Base-by-base conservation (phyloP, 2,329 filamentous ascomycete genomes). In the Diaporthe vaccinii region DNA sequence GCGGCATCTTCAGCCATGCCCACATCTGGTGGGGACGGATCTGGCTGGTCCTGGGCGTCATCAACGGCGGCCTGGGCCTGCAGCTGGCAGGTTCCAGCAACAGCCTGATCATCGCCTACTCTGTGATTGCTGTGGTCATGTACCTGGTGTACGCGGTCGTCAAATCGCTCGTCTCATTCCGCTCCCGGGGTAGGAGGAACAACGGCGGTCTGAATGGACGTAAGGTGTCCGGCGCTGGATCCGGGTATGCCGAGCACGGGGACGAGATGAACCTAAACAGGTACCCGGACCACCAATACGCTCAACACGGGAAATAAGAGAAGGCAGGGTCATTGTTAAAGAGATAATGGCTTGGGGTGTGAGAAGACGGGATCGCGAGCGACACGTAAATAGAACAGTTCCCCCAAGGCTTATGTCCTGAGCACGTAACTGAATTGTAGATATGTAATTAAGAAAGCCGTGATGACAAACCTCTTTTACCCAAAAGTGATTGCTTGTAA, bases 41-140 rank as follows among this genome's bases (percentile, higher is more conserved):
- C 1, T 81, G 93, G 58, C 89, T 93, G 77, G 73, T 89, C 25
- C 80, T 93, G 3, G 91, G 90, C 36, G 85, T 93, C 59, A 81
- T 93, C 78, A 93, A 93, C 78, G 92, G 91, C 73, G 92, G 91
- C 0, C 82, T 93, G 5, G 92, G 92, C 4, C 83, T 93, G 39
- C 76, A 87, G 77, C 84, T 92, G 22, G 85, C 89, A 0, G 77
- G 78, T 22, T 85, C 86, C 0, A 77, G 82, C 0, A 82, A 76
- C 3, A 79, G 81, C 15, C 87, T 87, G 59, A 81, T 89, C 71
- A 86, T 90, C 65, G 89, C 87, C 0, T 93, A 93, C 81, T 82
- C 86, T 0, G 87, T 92, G 7, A 82, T 92, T 36, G 86, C 90
- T 0, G 89, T 83, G 12, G 78, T 92, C 14, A 79, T 90, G 31